Base-by-base conservation (phyloP, 257 asterid genomes). In the Nicotiana paniculata region DNA sequence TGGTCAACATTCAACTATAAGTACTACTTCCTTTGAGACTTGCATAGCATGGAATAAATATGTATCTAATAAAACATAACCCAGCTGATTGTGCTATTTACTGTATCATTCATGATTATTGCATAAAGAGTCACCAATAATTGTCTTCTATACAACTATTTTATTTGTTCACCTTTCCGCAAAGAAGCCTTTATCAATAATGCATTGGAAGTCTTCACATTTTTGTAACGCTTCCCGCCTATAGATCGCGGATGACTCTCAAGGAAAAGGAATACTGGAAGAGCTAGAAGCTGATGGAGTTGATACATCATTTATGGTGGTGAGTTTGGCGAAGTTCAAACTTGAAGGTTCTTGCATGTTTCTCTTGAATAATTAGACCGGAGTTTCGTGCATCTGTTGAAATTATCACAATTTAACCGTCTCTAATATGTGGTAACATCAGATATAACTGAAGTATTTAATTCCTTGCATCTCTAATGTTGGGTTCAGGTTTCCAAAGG, bases 241-340 rank as follows among this genome's bases (percentile, higher is more conserved):
- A 13, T 86, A 96, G 99, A 93, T 96, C 83, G 97, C 97, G 85
- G 92, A 91, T 87, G 99, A 96, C 84, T 85, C 94, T 82, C 99
- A 93, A 89, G 98, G 99, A 74, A 96, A 89, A 89, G 91, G 90
- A 67, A 90, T 96, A 84, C 54, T 94, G 86, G 95, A 89, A 80
- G 99, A 96, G 85, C 91, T 96, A 39, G 93, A 88, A 86, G 92
- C 91, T 65, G 99, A 96, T 86, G 98, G 98, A 9, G 93, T 96
- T 1, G 95, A 94, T 90, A 87, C 97, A 9, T 94, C 98, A 13
- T 93, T 87, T 84, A 54, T 93, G 74, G 97, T 90, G 91, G 97
- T 94, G 88, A 83, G 86, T 48, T 79, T 32, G 82, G 59, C 24
- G 6, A 24, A 43, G 39, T 26, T 74, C 0, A 24, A 13, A 72